Percentiles rank a stretch among this genome's conserved stretches.
Conservation (phyloP, 768 basidiomycete species). For the Trametopsis cervina region DNA sequence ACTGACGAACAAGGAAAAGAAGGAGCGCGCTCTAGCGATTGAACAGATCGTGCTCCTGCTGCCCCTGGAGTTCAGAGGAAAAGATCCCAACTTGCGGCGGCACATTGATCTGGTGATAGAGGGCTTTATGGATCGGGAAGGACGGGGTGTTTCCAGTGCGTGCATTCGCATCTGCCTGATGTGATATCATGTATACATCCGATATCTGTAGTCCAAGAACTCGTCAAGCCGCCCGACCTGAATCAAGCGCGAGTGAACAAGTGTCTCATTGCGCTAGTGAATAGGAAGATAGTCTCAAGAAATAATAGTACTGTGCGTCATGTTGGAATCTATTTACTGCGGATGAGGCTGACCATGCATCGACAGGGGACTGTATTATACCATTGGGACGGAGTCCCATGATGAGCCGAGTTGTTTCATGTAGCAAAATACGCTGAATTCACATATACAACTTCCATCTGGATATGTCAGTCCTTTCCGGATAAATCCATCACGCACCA, state of each 20-base stretch:
- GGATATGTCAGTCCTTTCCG: too few species aligned
- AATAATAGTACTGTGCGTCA: slow-evolving; percentile 39
- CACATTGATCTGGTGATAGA: slow-evolving; percentile 80
- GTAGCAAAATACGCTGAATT: too few species aligned
- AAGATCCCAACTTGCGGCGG: slow-evolving; percentile 73
- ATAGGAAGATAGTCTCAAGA: slow-evolving; percentile 78
- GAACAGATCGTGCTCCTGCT: slow-evolving; percentile 70
- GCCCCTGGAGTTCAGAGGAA: slow-evolving; percentile 88
- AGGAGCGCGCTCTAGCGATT: slow-evolving; percentile 63
- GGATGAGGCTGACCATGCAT: not conserved
- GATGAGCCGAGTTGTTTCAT: slow-evolving; percentile 7
- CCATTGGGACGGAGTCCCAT: slow-evolving; percentile 54
- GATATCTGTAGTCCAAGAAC: slow-evolving; percentile 52
- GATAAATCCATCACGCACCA: too few species aligned
- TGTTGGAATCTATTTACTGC: not conserved
- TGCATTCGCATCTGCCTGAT: slow-evolving; percentile 29
- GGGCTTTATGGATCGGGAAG: slow-evolving; percentile 58
- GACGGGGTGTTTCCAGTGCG: slow-evolving; percentile 57
- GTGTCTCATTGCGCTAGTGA: slow-evolving; percentile 86
- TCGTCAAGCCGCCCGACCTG: slow-evolving; percentile 74
- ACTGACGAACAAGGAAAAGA: slow-evolving; percentile 74
- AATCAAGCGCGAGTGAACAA: slow-evolving; percentile 91
- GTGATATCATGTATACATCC: slow-evolving; percentile 40
- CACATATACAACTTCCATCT: too few species aligned
- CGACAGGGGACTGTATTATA: slow-evolving; percentile 61